These are phyloP conservation scores for Fusarium lateritium DNA, from an alignment of 2,329 filamentous ascomycete genomes.

Conservation along the genomic window DNA sequence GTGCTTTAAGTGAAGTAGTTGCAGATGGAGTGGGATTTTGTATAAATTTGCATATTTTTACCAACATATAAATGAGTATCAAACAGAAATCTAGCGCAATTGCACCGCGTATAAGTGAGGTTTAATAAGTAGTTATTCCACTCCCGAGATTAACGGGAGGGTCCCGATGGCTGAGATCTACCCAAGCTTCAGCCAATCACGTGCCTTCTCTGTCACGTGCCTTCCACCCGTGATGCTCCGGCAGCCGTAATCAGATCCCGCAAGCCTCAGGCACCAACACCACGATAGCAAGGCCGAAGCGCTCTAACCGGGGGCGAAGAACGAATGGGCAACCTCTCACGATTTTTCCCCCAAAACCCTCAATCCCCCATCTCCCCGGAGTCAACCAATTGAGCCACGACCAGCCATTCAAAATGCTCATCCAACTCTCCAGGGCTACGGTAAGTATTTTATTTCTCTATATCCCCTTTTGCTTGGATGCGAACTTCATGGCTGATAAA, in stretches of 20 bases:
- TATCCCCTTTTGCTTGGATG: background rate
- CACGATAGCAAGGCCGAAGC: constrained; percentile 40
- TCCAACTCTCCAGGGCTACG: constrained; percentile 68
- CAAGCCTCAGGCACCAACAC: constrained; percentile 36
- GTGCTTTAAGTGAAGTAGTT: background rate
- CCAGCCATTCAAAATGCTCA: constrained; percentile 68
- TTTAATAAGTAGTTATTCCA: background rate
- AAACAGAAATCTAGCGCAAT: background rate
- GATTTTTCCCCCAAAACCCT: constrained; percentile 59
- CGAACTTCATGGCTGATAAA: constrained; percentile 19
- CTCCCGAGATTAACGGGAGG: background rate
- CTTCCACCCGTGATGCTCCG: constrained; percentile 33
- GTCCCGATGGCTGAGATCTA: constrained; percentile 12
- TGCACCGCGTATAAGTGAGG: constrained; percentile 18
- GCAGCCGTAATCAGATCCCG: background rate
- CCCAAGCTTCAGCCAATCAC: constrained; percentile 20
- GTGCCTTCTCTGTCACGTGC: constrained; percentile 13
- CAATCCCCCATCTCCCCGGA: constrained; percentile 53
- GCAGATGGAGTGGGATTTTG: too few relatives aligned
- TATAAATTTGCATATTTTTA: background rate
- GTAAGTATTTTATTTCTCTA: constrained; percentile 58
- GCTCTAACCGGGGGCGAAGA: constrained; percentile 47
- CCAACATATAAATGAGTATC: background rate
- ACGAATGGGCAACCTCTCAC: constrained; percentile 54
- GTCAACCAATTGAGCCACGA: constrained; percentile 64